Base-by-base conservation (phyloP, 495 filamentous ascomycete genomes). In the Pseudotulostoma volvatum region DNA sequence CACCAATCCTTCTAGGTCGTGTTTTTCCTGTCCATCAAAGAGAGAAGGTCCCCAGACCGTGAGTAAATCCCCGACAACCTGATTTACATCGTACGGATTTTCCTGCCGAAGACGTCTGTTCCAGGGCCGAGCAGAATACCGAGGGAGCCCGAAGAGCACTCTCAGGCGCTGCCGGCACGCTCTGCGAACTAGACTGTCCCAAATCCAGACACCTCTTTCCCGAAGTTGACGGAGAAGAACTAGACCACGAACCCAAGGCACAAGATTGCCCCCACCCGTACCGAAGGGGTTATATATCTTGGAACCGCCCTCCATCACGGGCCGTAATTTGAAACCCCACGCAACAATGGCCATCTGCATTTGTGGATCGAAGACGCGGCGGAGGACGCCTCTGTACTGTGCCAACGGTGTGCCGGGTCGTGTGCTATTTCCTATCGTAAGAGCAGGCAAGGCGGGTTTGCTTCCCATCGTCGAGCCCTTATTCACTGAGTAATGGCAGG, bases 311-410 rank as follows among this genome's bases (percentile, higher is more conserved):
- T 43, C 45, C 5, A 42, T 40, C 18, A 37, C 34, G 19, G 39
- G 45, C 1, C 45, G 50, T 31, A 59, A 52, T 36, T 53, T 63
- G 50, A 77, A 77, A 2, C 73, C 71, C 73, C 73, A 77, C n/a
- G 59, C 50, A 19, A 77, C 61, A 30, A 77, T 59, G 9, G 68
- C 69, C 20, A 56, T 56, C 47, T 70, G 69, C 45, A 72, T 60
- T 4, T 53, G 43, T 0, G 41, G 48, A 13, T 36, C 53, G 45
- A 76, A 75, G 21, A 76, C 60, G 2, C 49, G 48, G 16, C 45
- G 47, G 0, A 72, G 56, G 17, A 59, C 50, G 5, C 13, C 23
- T n/a, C 34, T 33, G 23, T 37, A 21, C 5, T 42, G 16, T 7
- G 40, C 34, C 2, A 42, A 18, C 13, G 37, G 18, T 3, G 19